These are phyloP conservation scores for Triticum aestivum DNA, from an alignment of 176 grass and related monocot genomes.

Conservation along the genomic window IWGSC_CS_RefSeq_v2.1 NC_057809.1:125461993-125462492, in stretches of 20 bases:
- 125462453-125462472: neutral
- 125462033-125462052: neutral
- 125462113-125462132: neutral
- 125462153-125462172: conserved; percentile 1
- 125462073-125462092: neutral
- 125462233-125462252: neutral
- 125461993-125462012: neutral
- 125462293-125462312: conserved; percentile 21
- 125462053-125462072: too few species aligned
- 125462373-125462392: neutral
- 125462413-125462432: conserved; percentile 25
- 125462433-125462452: neutral
- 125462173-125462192: conserved; percentile 16
- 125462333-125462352: conserved; percentile 16
- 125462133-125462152: neutral
- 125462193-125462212: neutral
- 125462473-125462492: conserved; percentile 29
- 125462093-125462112: conserved; percentile 1
- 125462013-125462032: neutral
- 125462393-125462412: conserved; percentile 19
- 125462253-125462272: conserved; percentile 8
- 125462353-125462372: neutral
- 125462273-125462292: conserved; percentile 8
- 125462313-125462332: neutral
- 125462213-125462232: neutral